phyloP scores from a whole-genome alignment of 805 yeast genomes.

The Pichia exigua region DNA sequence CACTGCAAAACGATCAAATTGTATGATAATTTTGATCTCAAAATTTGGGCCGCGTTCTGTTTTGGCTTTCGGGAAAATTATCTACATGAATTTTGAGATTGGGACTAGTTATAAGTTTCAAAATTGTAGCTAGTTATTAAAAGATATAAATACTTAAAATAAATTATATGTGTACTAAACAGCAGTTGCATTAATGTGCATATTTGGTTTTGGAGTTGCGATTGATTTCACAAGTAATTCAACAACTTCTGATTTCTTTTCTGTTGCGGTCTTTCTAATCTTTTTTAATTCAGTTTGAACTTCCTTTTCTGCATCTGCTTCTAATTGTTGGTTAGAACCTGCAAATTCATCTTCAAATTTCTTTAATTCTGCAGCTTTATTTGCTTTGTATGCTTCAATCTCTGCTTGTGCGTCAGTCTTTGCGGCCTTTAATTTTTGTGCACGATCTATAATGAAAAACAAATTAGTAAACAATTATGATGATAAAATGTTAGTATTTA shows the following conservation, averaged over 20 bases:
- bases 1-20: neutral
- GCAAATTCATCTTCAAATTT: constrained; percentile 64
- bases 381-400: constrained; percentile 74
- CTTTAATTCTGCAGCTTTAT: constrained; percentile 77
- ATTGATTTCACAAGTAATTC: constrained; percentile 75
- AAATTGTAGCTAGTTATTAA: neutral
- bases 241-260: constrained; percentile 61
- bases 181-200: constrained; percentile 53
- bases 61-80: neutral
- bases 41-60: neutral
- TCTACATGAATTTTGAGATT: neutral
- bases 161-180: neutral
- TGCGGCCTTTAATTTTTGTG: constrained; percentile 86
- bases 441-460: constrained; percentile 44
- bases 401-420: constrained; percentile 88
- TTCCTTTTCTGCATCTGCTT: constrained; percentile 66
- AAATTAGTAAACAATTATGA: neutral
- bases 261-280: constrained; percentile 56
- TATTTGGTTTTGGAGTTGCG: constrained; percentile 68
- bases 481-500: constrained; percentile 11
- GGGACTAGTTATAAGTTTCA: neutral
- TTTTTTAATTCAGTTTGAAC: constrained; percentile 61
- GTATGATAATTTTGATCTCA: neutral
- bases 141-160: neutral
- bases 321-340: constrained; percentile 69